Base-by-base conservation (phyloP, 106 monocot genomes). In the Hemerocallis citrina region DNA sequence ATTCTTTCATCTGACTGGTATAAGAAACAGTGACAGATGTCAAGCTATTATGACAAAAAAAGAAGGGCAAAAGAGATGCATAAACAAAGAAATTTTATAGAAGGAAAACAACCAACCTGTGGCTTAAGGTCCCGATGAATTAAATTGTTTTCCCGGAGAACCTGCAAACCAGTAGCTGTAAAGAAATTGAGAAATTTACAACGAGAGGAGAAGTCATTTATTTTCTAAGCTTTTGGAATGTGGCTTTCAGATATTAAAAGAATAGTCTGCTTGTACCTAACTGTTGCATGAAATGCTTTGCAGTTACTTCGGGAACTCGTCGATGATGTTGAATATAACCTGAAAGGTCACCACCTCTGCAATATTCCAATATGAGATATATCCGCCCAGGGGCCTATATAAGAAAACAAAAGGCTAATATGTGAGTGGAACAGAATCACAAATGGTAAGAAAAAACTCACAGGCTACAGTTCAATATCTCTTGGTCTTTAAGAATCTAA, bases 81-180 rank as follows among this genome's bases (percentile, higher is more conserved):
- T n/a, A n/a, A n/a, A n/a, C n/a, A n/a, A n/a, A n/a, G n/a, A n/a
- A n/a, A n/a, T n/a, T n/a, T n/a, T n/a, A n/a, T n/a, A n/a, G n/a
- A n/a, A n/a, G n/a, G n/a, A n/a, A n/a, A n/a, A n/a, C n/a, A 29
- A 54, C 51, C 67, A 65, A 91, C 96, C 96, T 98, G 96, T 56
- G 96, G 96, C 70, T 96, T 96, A 31, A 96, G 69, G 48, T 96
- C 96, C 34, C 96, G 72, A 58, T 96, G 96, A 48, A 96, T 82
- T 10, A 98, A 70, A 73, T 91, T 92, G 68, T 98, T 84, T 13
- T 85, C 88, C 25, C 87, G 87, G 45, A 98, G 88, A 30, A 98
- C 87, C 69, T 92, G 70, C 72, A 98, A 67, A 64, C 96, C 96
- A 74, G 74, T 50, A 65, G 96, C 91, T 94, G 79, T 25, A 76